These are phyloP conservation scores for Xanthoconium separans DNA, from an alignment of 1,284 basidiomycete genomes.

Conservation along the genomic window DNA sequence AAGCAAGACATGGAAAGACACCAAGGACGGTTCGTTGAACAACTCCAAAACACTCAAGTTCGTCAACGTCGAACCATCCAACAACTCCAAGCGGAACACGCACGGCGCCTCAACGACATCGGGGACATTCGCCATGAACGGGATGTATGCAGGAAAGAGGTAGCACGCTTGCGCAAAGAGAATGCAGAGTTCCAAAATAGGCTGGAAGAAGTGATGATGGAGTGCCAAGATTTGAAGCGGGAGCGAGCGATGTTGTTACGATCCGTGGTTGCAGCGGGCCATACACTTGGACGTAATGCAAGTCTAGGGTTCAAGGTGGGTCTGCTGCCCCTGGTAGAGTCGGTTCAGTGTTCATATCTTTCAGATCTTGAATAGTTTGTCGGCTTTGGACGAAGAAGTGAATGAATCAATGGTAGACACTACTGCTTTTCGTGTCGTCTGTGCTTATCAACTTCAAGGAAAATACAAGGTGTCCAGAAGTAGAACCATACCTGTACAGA, in stretches of 20 bases:
- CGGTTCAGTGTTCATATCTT: background rate
- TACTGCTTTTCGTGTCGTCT: background rate
- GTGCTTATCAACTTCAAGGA: slow-evolving; percentile 10
- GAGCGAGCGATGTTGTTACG: slow-evolving; percentile 16
- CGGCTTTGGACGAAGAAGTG: slow-evolving; percentile 8
- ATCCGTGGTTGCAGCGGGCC: background rate
- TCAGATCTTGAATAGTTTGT: slow-evolving; percentile 5
- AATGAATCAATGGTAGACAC: background rate
- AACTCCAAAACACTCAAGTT: slow-evolving; percentile 23
- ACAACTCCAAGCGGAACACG: slow-evolving; percentile 25
- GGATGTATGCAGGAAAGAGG: slow-evolving; percentile 24
- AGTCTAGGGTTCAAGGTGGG: slow-evolving; percentile 11
- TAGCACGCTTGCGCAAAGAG: slow-evolving; percentile 18
- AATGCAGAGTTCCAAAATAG: slow-evolving; percentile 21
- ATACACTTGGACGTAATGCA: background rate
- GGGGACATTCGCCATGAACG: slow-evolving; percentile 27
- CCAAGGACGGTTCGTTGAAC: slow-evolving; percentile 20
- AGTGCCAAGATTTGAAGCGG: slow-evolving; percentile 24
- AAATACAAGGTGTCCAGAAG: background rate
- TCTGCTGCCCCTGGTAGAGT: background rate
- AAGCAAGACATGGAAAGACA: slow-evolving; percentile 13
- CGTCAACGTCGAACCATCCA: slow-evolving; percentile 27
- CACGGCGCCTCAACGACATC: slow-evolving; percentile 21
- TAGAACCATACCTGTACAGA: slow-evolving; percentile 3
- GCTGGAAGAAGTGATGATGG: slow-evolving; percentile 18